phyloP scores from a whole-genome alignment of 129 eudicot genomes.

The Flaveria linearis region DNA sequence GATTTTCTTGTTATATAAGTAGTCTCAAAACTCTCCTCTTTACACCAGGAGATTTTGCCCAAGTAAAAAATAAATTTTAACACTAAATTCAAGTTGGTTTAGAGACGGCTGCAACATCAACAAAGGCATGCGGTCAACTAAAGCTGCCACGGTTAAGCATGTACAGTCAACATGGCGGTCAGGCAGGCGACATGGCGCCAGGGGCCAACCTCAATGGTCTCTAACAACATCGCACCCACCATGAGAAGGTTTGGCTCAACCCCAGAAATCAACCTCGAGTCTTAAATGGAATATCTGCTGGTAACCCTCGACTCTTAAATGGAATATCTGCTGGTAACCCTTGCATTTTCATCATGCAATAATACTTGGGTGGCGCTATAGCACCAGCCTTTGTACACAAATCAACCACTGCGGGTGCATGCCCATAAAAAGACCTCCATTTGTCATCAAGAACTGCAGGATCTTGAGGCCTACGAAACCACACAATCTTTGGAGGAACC shows the following conservation, averaged over 20 bases:
- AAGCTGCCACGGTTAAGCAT: too few relatives aligned
- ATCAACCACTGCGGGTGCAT: conserved; percentile 91
- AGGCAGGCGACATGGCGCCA: neutral
- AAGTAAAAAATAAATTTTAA: too few relatives aligned
- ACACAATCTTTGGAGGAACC: conserved; percentile 68
- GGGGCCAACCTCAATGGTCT: neutral
- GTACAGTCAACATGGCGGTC: neutral
- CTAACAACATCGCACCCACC: neutral
- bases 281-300: conserved; percentile 45
- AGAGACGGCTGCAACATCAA: too few relatives aligned
- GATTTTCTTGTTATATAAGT: too few relatives aligned
- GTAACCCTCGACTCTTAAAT: conserved; percentile 49
- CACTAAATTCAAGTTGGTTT: too few relatives aligned
- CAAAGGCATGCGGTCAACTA: too few relatives aligned
- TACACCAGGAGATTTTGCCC: too few relatives aligned
- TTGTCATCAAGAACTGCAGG: conserved; percentile 62
- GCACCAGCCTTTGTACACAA: conserved; percentile 84
- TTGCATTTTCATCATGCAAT: conserved; percentile 78
- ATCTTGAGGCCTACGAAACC: conserved; percentile 86
- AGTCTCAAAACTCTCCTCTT: too few relatives aligned
- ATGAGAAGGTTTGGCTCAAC: neutral
- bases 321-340: conserved; percentile 61
- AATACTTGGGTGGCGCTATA: conserved; percentile 55
- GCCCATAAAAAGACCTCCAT: conserved; percentile 72
- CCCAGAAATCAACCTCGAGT: conserved; percentile 11